A percentile compares a stretch with the other conserved stretches of the same genome.
phyloP scores from a whole-genome alignment of 169 alveolate genomes.

The Plasmodium inui region DNA sequence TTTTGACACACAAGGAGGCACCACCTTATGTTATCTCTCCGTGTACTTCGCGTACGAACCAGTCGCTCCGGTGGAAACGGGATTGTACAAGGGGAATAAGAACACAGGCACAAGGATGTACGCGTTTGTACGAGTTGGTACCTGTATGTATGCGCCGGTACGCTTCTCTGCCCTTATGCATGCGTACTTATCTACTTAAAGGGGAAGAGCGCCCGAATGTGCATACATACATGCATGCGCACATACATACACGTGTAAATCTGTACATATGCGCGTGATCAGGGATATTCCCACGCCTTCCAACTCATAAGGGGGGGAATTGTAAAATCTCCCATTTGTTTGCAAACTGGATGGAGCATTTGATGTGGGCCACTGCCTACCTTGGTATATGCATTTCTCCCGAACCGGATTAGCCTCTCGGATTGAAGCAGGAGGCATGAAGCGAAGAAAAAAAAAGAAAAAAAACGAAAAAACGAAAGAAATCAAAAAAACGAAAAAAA shows the following conservation, averaged over 20 bases:
- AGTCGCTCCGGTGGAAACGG: neutral
- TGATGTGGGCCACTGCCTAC: neutral
- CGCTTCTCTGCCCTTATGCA: neutral
- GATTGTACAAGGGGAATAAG: neutral
- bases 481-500: neutral
- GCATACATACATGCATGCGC: conserved; percentile 1
- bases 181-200: neutral
- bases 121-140: neutral
- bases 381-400: neutral
- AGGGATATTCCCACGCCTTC: neutral
- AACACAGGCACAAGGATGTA: neutral
- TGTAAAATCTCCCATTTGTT: neutral
- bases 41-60: neutral
- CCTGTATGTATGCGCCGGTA: neutral
- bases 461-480: neutral
- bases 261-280: neutral
- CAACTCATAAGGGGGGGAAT: neutral
- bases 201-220: neutral
- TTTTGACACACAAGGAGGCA: neutral
- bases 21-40: neutral
- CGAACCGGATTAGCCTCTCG: neutral
- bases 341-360: neutral
- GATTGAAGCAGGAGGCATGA: neutral
- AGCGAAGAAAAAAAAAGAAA: neutral
- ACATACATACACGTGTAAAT: neutral